A percentile compares a stretch with the other conserved stretches of the same genome.
Conservation (phyloP, 2,329 filamentous ascomycete genomes). For the Pezicula neosporulosa region DNA sequence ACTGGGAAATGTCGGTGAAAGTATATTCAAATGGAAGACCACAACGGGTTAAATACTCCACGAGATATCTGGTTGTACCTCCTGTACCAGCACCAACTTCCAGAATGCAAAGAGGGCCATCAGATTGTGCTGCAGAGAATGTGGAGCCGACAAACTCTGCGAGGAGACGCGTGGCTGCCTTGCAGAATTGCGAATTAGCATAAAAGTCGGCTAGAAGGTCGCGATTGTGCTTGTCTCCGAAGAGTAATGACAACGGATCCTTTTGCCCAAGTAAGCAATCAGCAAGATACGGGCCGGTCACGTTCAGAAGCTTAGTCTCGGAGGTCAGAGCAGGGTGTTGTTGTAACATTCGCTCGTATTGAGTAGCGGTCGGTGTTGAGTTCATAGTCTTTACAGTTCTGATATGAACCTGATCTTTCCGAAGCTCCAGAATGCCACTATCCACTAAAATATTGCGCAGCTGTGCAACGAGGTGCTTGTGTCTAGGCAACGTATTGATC, state of each 20-base stretch:
- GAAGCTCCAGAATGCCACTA: no score
- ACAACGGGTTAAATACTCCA: slow-evolving; percentile 20
- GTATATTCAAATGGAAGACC: slow-evolving; percentile 33
- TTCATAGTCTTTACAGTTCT: slow-evolving; percentile 13
- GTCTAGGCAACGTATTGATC: no score
- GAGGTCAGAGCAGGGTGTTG: slow-evolving; percentile 29
- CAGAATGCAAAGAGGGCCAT: slow-evolving; percentile 31
- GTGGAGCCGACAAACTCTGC: slow-evolving; percentile 8
- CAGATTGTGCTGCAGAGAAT: neutral
- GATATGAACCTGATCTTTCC: neutral
- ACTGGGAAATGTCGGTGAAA: slow-evolving; percentile 38
- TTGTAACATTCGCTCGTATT: slow-evolving; percentile 23
- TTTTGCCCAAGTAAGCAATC: slow-evolving; percentile 14
- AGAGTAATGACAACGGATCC: slow-evolving; percentile 20
- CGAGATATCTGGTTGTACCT: slow-evolving; percentile 33
- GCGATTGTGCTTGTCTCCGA: slow-evolving; percentile 14
- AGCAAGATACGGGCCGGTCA: slow-evolving; percentile 11
- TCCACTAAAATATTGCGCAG: no score
- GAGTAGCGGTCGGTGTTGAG: slow-evolving; percentile 2
- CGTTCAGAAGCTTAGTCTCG: slow-evolving; percentile 12
- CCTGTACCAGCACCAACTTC: slow-evolving; percentile 42
- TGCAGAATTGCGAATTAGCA: slow-evolving; percentile 15
- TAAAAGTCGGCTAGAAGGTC: slow-evolving; percentile 21
- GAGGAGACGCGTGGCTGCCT: slow-evolving; percentile 2
- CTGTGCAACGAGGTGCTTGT: no score